Percentiles rank a stretch among this genome's conserved stretches.
phyloP scores from a whole-genome alignment of 2,329 filamentous ascomycete species.

The Penicillium sp. region DNA sequence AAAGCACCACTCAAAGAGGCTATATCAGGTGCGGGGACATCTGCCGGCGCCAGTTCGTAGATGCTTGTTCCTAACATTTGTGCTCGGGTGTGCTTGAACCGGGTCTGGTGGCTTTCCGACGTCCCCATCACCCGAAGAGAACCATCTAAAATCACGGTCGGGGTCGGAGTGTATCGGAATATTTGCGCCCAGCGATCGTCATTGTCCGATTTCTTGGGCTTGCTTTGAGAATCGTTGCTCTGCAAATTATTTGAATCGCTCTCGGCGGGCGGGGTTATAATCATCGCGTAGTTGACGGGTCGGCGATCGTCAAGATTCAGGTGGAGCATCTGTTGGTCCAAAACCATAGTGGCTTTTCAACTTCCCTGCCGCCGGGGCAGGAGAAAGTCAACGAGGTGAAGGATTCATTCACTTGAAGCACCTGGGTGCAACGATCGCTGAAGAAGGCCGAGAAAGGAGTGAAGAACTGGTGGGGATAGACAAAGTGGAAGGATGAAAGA shows the following conservation, averaged over 20 bases:
- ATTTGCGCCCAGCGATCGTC: slow-evolving; percentile 22
- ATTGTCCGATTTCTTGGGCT: not conserved
- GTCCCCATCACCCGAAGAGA: slow-evolving; percentile 41
- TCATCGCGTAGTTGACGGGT: slow-evolving; percentile 17
- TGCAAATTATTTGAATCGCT: slow-evolving; percentile 2
- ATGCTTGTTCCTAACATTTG: slow-evolving; percentile 39
- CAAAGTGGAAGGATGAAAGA: not conserved
- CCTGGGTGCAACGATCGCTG: not conserved
- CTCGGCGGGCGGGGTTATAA: slow-evolving; percentile 28
- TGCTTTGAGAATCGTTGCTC: not conserved
- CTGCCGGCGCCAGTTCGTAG: slow-evolving; percentile 38
- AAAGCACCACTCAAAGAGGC: slow-evolving; percentile 39
- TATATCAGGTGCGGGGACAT: slow-evolving; percentile 37
- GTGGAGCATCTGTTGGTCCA: slow-evolving; percentile 25
- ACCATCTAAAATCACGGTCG: slow-evolving; percentile 41
- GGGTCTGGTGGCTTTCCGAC: slow-evolving; percentile 44
- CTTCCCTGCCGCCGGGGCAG: slow-evolving; percentile 5
- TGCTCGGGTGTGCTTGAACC: slow-evolving; percentile 35
- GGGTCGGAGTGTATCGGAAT: slow-evolving; percentile 34
- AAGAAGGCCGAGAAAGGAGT: not conserved
- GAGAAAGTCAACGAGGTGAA: not conserved
- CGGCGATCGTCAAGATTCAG: slow-evolving; percentile 21
- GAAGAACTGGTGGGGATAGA: no score
- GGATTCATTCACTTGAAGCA: not conserved
- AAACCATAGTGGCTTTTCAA: slow-evolving; percentile 13